phyloP scores from a whole-genome alignment of 1,139 yeast genomes.

The Hemisphaericaspora lyxosophila region DNA sequence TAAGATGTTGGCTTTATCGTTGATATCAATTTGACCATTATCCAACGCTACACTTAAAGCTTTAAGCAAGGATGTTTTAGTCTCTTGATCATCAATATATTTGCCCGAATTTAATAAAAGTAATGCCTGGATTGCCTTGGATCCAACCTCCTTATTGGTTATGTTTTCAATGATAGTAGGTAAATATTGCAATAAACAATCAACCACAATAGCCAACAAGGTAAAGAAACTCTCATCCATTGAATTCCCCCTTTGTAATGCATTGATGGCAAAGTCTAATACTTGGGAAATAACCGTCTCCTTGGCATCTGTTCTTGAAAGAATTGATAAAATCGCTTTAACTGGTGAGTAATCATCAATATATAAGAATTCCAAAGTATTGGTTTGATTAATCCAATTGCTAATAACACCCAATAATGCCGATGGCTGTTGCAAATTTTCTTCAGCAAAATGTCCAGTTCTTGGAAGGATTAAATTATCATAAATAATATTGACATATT shows the following conservation, averaged over 20 bases:
- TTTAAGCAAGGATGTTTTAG: conserved; percentile 53
- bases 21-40: conserved; percentile 49
- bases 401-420: conserved; percentile 69
- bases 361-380: conserved; percentile 53
- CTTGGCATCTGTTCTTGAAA: conserved; percentile 59
- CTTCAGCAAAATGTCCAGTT: conserved; percentile 63
- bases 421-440: conserved; percentile 82
- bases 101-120: conserved; percentile 59
- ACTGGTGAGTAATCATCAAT: conserved; percentile 58
- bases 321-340: conserved; percentile 53
- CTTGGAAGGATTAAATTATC: conserved; percentile 62
- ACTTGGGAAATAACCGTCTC: conserved; percentile 61
- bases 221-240: conserved; percentile 47
- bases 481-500: conserved; percentile 53
- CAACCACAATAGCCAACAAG: conserved; percentile 55
- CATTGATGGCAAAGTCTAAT: conserved; percentile 55
- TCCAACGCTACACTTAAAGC: conserved; percentile 65
- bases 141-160: conserved; percentile 49
- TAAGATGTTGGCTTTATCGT: conserved; percentile 60
- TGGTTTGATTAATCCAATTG: conserved; percentile 56
- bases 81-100: conserved; percentile 57
- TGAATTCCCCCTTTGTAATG: conserved; percentile 35
- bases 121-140: conserved; percentile 53
- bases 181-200: conserved; percentile 51
- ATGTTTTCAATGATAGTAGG: conserved; percentile 48